Evolutionary conservation across 192 early-diverging fungal genomes (phyloP).

Genomic region (Endogone sp.): DNA sequence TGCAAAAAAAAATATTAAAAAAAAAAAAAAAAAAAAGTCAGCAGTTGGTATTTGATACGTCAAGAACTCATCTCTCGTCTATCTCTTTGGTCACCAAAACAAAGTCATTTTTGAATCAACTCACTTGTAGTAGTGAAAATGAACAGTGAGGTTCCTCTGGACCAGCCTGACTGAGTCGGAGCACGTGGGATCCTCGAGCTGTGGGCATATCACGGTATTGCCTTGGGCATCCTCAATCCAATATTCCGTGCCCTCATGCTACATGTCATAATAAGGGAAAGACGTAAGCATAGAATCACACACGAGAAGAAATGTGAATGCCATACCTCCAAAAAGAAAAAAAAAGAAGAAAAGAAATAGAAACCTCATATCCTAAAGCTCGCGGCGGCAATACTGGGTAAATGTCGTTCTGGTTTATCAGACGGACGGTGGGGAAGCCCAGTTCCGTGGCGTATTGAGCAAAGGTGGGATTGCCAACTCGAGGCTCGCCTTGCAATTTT

Average conservation of each 20-base stretch:
- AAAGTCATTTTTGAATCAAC: too few species aligned
- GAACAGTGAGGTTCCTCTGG: background rate
- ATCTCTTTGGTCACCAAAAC: too few species aligned
- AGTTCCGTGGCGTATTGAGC: constrained; percentile 19
- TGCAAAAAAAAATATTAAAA: too few species aligned
- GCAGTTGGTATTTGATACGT: too few species aligned
- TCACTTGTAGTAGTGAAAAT: background rate
- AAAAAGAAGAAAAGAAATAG: background rate
- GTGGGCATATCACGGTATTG: background rate
- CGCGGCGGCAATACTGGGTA: background rate
- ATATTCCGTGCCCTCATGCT: background rate
- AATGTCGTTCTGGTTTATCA: constrained; percentile 20
- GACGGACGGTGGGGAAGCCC: constrained; percentile 14
- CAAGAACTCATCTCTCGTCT: too few species aligned
- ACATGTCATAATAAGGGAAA: background rate
- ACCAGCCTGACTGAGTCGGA: background rate
- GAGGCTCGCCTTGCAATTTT: constrained; percentile 13
- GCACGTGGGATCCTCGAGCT: background rate
- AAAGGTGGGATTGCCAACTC: constrained; percentile 21
- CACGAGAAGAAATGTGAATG: background rate
- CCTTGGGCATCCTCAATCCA: background rate
- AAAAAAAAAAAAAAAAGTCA: too few species aligned
- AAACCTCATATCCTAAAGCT: background rate
- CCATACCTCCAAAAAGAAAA: background rate
- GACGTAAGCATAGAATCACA: too few species aligned